Evolutionary conservation across 1,284 basidiomycete species (phyloP).

Genomic region (Rhodotorula mucilaginosa): DNA sequence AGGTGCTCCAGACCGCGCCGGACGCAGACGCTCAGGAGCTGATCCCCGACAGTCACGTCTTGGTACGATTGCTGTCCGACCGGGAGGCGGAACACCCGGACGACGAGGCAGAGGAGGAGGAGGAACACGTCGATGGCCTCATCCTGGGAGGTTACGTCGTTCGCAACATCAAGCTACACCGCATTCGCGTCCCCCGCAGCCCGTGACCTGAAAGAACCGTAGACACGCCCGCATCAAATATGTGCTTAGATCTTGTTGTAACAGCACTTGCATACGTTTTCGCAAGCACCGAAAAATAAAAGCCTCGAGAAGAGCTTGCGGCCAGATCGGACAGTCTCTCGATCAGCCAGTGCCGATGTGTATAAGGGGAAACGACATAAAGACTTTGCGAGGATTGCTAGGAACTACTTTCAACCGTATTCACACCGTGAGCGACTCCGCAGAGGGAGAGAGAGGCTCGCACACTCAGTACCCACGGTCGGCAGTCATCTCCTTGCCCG

Average conservation of each 20-base stretch:
- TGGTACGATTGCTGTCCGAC: not conserved
- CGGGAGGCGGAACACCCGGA: constrained; percentile 41
- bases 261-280: not conserved
- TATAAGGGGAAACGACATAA: not conserved
- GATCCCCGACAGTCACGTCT: not conserved
- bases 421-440: too few relatives aligned
- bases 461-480: constrained; percentile 30
- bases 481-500: constrained; percentile 35
- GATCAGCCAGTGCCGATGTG: not conserved
- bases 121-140: constrained; percentile 12
- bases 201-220: too few relatives aligned
- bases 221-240: not conserved
- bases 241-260: not conserved
- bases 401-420: not conserved
- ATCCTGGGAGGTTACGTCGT: constrained; percentile 32
- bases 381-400: not conserved
- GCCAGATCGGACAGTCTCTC: too few relatives aligned
- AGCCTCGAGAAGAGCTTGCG: too few relatives aligned
- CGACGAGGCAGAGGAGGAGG: constrained; percentile 12
- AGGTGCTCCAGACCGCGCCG: not conserved
- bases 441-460: too few relatives aligned
- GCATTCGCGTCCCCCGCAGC: not conserved
- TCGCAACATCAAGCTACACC: constrained; percentile 27
- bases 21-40: not conserved
- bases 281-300: not conserved